Evolutionary conservation across 2,329 filamentous ascomycete species (phyloP).

Genomic region (Paracoccidioides brasiliensis): DNA sequence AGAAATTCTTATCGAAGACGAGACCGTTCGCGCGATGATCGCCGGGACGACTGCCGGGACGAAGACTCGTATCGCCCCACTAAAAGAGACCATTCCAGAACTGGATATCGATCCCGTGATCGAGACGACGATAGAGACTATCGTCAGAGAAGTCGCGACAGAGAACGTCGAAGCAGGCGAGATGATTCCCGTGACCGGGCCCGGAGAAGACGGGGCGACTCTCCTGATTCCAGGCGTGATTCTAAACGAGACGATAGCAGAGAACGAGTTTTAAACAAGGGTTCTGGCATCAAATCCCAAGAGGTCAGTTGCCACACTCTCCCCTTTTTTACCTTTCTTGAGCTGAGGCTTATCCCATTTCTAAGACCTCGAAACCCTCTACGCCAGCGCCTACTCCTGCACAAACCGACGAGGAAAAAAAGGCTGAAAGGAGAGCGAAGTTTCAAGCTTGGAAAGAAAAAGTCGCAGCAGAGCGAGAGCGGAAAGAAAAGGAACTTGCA

Average conservation of each 20-base stretch:
- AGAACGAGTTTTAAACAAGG: constrained; percentile 40
- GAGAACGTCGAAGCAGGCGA: constrained; percentile 55
- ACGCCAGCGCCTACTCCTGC: constrained; percentile 29
- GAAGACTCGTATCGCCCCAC: constrained; percentile 51
- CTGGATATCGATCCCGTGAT: constrained; percentile 49
- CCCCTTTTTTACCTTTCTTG: neutral
- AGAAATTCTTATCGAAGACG: constrained; percentile 49
- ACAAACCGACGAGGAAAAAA: constrained; percentile 59
- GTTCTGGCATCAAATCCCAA: constrained; percentile 37
- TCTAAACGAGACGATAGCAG: constrained; percentile 54
- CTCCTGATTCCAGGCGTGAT: constrained; percentile 56
- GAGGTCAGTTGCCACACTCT: constrained; percentile 40
- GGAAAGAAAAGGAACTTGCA: constrained; percentile 54
- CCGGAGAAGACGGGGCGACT: constrained; percentile 53
- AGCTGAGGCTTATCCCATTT: constrained; percentile 10
- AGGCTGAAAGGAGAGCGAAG: constrained; percentile 67
- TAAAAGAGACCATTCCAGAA: constrained; percentile 49
- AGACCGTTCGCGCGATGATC: constrained; percentile 48
- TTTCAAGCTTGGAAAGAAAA: constrained; percentile 89
- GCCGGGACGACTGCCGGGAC: constrained; percentile 44
- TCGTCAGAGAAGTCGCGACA: constrained; percentile 52
- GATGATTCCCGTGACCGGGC: constrained; percentile 59
- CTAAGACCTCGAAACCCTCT: constrained; percentile 43
- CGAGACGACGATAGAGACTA: constrained; percentile 45
- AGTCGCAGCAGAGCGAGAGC: constrained; percentile 58